Evolutionary conservation across 345 rosid genomes (phyloP), one percentile per base, ranked within the genome.

Genomic region (Eucalyptus regnans): DNA sequence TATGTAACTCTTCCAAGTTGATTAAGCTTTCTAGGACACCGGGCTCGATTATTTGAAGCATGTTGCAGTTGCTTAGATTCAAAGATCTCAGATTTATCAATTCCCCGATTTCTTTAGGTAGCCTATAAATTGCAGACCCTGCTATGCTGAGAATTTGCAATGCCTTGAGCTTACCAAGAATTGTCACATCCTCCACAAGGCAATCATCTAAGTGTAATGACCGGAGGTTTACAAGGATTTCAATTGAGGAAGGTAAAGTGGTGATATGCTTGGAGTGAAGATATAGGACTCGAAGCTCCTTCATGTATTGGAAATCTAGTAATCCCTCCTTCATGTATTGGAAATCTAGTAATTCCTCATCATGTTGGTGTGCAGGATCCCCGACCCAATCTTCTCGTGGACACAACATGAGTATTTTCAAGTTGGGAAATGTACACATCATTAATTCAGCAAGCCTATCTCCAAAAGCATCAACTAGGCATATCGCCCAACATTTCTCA

Each of bases 381-480:
- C 3, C 13, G 5, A 9, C 0, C 64, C n/a, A 58, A 0, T 58
- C 14, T 1, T 9, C 0, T 58, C 0, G 0, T 50, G 0, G 52
- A 2, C 0, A 50, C 18, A 50, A 15, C 52, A 50, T 50, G 18
- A 50, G 52, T 15, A 50, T 50, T 0, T 50, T 50, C 52, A 50
- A 50, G 0, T 5, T 0, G 18, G 4, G 1, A 51, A 17, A 51
- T 4, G 0, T 0, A 1, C 22, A 0, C 22, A 0, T 0, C 54
- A 0, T 51, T 0, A 51, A 0, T 50, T 50, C 0, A 50, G 0
- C 18, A 50, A 50, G 18, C 18, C 1, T 51, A 51, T 51, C 22
- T 33, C 33, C 33, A 33, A 33, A 33, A 3, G 2, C 18, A 50
- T 50, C 2, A 50, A 1, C 3, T 0, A 51, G 54, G 4, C 8